Conservation (phyloP, 169 alveolate species). For the Plasmodium vivax region DNA sequence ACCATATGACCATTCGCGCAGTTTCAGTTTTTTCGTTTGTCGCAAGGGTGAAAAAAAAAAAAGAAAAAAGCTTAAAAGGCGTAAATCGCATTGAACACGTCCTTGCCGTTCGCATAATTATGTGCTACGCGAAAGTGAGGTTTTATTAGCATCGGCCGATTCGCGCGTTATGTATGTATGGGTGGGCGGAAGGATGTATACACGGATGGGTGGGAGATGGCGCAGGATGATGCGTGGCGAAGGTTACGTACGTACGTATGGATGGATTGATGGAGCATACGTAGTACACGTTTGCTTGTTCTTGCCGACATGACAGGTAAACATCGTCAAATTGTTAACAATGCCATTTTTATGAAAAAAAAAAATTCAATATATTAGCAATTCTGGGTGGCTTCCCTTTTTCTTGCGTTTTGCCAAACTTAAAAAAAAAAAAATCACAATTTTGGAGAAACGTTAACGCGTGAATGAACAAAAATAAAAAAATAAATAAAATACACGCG, state of each 20-base stretch:
- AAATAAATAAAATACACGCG: not conserved
- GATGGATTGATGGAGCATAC: not conserved
- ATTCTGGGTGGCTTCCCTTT: not conserved
- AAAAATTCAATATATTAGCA: not conserved
- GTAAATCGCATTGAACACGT: not conserved
- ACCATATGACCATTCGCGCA: not conserved
- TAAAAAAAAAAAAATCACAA: not conserved
- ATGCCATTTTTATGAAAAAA: not conserved
- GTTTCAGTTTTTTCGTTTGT: not conserved
- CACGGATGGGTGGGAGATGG: not conserved
- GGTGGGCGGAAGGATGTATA: not conserved
- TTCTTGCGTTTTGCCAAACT: not conserved
- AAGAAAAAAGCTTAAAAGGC: not conserved
- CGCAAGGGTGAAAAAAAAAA: not conserved
- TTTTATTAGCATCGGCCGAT: not conserved
- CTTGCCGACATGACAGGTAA: not conserved
- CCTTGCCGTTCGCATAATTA: not conserved
- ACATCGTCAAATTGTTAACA: not conserved
- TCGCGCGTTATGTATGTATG: not conserved
- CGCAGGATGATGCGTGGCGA: not conserved
- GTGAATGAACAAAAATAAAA: not conserved
- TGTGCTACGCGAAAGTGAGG: not conserved
- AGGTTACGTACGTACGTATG: not conserved
- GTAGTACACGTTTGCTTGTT: not conserved
- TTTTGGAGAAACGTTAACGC: not conserved